Base-by-base conservation (phyloP, 129 eudicot species). In the Helichrysum umbraculigerum region DNA sequence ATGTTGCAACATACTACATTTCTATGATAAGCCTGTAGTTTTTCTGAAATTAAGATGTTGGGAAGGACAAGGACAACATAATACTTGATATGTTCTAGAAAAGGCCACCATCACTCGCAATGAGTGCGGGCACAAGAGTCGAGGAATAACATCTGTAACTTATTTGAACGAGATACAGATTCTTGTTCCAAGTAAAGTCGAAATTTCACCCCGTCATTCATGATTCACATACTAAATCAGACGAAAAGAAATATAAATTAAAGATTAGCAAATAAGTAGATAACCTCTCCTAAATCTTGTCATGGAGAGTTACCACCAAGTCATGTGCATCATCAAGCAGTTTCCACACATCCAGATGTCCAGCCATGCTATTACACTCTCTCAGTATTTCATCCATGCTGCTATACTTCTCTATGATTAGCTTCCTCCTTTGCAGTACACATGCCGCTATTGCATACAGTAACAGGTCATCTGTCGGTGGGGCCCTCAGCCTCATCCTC, bases 251-350 rank as follows among this genome's bases (percentile, higher is more conserved):
- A 67, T 57, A 20, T 4, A 56, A 76, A 65, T 14, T 52, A 67
- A 33, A 8, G 16, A 47, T 51, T 25, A 34, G 20, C 62, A 33
- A 33, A 10, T 4, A 61, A 19, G n/a, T 47, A 47, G 54, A 64
- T 35, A 51, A 7, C 52, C 42, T 9, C 61, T 47, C 60, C 88
- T 85, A 86, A 63, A 90, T 83, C 88, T 91, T 91, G 75, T 88
- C 91, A 74, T 91, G 91, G 12, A 91, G 89, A 12, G 82, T 88
- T 29, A 86, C 90, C 65, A 91, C 97, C 93, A 91, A 78, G 42
- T 91, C 97, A 78, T 91, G 97, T 1, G 97, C 97, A 81, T 88
- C 97, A 62, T 91, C 94, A 33, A 91, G 70, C 65, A 91, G 97
- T 71, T 85, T 91, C 97, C 97, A 91, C 22, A 91, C 94, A 66